Conservation (phyloP, 495 filamentous ascomycete species). For the Rhizodiscina lignyota region DNA sequence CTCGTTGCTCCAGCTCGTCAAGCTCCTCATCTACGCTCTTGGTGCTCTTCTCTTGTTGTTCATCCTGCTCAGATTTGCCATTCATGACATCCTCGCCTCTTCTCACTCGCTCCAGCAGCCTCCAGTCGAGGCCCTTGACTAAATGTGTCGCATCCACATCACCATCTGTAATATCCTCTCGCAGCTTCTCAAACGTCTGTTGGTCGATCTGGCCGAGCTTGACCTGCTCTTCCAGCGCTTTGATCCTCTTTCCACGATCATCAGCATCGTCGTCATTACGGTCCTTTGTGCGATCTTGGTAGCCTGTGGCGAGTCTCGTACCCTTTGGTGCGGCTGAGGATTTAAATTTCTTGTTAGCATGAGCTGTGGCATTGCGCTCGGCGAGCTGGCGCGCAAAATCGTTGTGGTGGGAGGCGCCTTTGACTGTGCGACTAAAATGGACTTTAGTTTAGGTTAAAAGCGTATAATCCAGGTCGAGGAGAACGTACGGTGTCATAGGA, state of each 20-base stretch:
- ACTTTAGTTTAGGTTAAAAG: background rate
- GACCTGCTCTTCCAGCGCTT: conserved; percentile 64
- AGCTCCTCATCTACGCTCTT: conserved; percentile 53
- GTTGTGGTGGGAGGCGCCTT: conserved; percentile 49
- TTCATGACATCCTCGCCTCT: conserved; percentile 25
- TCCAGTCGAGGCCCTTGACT: conserved; percentile 81
- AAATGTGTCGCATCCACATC: conserved; percentile 66
- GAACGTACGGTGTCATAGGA: conserved; percentile 24
- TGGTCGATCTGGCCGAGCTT: conserved; percentile 71
- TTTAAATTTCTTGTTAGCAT: conserved; percentile 46
- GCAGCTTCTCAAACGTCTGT: conserved; percentile 52
- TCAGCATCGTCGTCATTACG: conserved; percentile 38
- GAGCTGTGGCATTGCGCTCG: conserved; percentile 45
- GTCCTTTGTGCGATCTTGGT: conserved; percentile 63
- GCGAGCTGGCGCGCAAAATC: conserved; percentile 79
- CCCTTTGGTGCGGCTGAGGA: conserved; percentile 72
- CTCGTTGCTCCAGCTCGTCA: conserved; percentile 52
- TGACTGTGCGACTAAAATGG: conserved; percentile 15
- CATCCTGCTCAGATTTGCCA: background rate
- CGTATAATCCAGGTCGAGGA: background rate
- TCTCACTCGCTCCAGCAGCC: conserved; percentile 55
- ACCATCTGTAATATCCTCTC: conserved; percentile 65
- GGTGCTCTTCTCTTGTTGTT: background rate
- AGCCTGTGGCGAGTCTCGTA: conserved; percentile 58
- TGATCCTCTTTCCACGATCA: conserved; percentile 45